Percentiles rank a stretch among this genome's conserved stretches.
Evolutionary conservation across 2,329 filamentous ascomycete species (phyloP).

Genomic region (Ilyonectria sp.): DNA sequence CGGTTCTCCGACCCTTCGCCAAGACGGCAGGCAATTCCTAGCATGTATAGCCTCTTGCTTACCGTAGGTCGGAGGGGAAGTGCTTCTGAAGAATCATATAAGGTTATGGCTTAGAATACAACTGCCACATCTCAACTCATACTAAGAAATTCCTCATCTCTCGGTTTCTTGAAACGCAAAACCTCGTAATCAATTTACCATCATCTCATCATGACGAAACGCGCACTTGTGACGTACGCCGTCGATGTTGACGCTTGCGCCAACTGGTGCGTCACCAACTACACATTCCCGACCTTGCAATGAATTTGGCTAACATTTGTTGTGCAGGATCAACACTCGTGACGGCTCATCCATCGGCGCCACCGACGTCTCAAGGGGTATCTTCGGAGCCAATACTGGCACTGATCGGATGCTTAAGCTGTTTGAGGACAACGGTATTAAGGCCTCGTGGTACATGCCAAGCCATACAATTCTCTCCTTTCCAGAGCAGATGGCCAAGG

Average conservation of each 20-base stretch:
- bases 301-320: not conserved
- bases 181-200: too few relatives aligned
- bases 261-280: constrained; percentile 22
- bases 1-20: too few relatives aligned
- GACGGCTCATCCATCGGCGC: constrained; percentile 29
- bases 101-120: too few relatives aligned
- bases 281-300: too few relatives aligned
- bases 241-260: constrained; percentile 36
- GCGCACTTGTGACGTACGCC: constrained; percentile 21
- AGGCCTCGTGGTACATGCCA: constrained; percentile 40
- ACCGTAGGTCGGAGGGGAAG: too few relatives aligned
- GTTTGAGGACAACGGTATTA: constrained; percentile 35
- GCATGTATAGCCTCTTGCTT: too few relatives aligned
- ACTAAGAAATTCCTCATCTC: too few relatives aligned
- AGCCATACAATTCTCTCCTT: constrained; percentile 39
- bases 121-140: too few relatives aligned
- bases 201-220: constrained; percentile 16
- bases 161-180: too few relatives aligned
- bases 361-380: constrained; percentile 32
- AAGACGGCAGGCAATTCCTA: too few relatives aligned
- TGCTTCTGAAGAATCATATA: too few relatives aligned
- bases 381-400: constrained; percentile 37
- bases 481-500: constrained; percentile 38
- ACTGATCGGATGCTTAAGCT: constrained; percentile 39
- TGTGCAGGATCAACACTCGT: constrained; percentile 33